These are phyloP conservation scores for Apophysomyces trapeziformis DNA, from an alignment of 371 early-diverging fungal species.

Conservation along the genomic window DNA sequence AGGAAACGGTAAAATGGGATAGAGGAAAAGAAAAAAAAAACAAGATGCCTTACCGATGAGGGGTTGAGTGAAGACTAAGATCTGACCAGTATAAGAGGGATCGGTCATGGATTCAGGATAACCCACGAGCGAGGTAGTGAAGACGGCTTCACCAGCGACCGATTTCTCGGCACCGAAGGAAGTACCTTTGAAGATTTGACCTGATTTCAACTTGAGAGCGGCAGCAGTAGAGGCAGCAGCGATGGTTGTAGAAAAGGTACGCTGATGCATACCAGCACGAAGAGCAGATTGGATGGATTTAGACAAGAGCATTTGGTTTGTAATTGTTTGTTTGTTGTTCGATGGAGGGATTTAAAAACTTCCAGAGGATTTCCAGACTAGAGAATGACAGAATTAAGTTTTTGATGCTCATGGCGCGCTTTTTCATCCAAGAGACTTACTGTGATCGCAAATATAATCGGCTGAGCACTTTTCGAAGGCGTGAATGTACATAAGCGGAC, in stretches of 20 bases:
- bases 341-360: constrained; percentile 32
- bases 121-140: constrained; percentile 93
- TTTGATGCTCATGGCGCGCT: neutral
- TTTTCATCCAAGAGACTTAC: constrained; percentile 36
- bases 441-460: constrained; percentile 85
- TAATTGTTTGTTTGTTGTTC: neutral
- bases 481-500: constrained; percentile 78
- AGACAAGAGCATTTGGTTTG: neutral
- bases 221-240: constrained; percentile 58
- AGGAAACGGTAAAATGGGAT: neutral
- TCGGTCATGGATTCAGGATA: constrained; percentile 97
- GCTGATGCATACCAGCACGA: constrained; percentile 8
- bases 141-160: constrained; percentile 79
- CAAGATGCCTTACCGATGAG: constrained; percentile 70
- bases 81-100: constrained; percentile 96
- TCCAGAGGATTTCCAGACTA: constrained; percentile 63
- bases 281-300: constrained; percentile 11
- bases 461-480: constrained; percentile 81
- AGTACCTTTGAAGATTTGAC: constrained; percentile 75
- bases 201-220: constrained; percentile 75
- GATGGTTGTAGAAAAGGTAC: constrained; percentile 25
- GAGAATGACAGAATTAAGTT: neutral
- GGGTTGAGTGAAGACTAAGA: constrained; percentile 94
- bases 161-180: constrained; percentile 75
- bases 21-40: neutral